Conservation (phyloP, 176 grass and related monocot species). For the Oryza officinalis region DNA sequence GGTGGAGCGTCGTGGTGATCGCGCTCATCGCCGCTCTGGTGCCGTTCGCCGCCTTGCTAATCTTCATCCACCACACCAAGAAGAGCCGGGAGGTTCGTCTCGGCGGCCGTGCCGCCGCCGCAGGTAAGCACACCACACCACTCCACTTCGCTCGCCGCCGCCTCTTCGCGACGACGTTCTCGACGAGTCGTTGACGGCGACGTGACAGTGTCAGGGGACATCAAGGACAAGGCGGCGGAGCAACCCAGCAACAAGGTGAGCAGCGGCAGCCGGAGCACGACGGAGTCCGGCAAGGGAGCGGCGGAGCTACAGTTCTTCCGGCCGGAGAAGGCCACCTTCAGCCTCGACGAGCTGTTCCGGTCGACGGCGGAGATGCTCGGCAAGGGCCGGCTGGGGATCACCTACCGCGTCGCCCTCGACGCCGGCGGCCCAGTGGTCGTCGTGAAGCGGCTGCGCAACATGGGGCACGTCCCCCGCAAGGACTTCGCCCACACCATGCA, state of each 20-base stretch:
- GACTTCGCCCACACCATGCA: slow-evolving; percentile 81
- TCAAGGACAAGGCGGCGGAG: slow-evolving; percentile 52
- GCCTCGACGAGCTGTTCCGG: slow-evolving; percentile 62
- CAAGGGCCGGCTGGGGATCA: slow-evolving; percentile 77
- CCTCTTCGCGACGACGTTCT: background rate
- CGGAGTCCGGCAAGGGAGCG: slow-evolving; percentile 20
- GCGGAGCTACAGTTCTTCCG: slow-evolving; percentile 65
- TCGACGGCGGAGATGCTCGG: slow-evolving; percentile 80
- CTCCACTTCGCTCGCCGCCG: background rate
- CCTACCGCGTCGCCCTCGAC: slow-evolving; percentile 65
- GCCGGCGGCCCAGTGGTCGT: slow-evolving; percentile 41
- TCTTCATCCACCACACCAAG: slow-evolving; percentile 55
- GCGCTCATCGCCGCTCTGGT: slow-evolving; percentile 47
- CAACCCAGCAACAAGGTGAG: slow-evolving; percentile 28
- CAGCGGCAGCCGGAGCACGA: slow-evolving; percentile 36
- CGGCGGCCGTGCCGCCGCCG: slow-evolving; percentile 18
- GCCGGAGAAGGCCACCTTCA: slow-evolving; percentile 48
- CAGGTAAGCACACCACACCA: slow-evolving; percentile 38
- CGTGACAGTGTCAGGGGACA: slow-evolving; percentile 35
- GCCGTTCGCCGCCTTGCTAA: slow-evolving; percentile 52
- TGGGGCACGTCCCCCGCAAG: slow-evolving; percentile 55
- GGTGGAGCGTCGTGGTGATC: slow-evolving; percentile 57
- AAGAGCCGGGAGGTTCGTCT: slow-evolving; percentile 52
- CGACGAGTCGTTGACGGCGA: background rate
- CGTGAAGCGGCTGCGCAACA: slow-evolving; percentile 88